These are phyloP conservation scores for Calonectria pauciramosa DNA, from an alignment of 2,329 filamentous ascomycete genomes.

Conservation along the genomic window DNA sequence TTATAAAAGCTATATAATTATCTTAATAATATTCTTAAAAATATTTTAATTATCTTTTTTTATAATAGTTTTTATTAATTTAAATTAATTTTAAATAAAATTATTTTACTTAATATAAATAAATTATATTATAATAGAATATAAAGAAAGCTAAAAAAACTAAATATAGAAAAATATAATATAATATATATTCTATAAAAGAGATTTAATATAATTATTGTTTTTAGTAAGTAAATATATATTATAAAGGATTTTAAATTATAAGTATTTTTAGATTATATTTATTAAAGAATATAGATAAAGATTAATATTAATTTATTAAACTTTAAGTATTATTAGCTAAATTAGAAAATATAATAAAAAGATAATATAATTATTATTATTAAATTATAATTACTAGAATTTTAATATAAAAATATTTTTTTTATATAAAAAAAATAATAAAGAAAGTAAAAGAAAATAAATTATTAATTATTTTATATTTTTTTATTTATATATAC, in stretches of 20 bases:
- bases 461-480: too few relatives aligned
- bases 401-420: neutral
- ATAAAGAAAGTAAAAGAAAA: neutral
- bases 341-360: neutral
- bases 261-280: neutral
- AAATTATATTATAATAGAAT: neutral
- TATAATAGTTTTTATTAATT: too few relatives aligned
- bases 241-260: neutral
- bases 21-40: neutral
- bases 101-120: neutral
- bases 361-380: neutral
- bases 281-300: neutral
- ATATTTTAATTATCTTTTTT: neutral
- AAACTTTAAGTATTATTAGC: neutral
- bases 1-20: neutral
- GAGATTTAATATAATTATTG: neutral
- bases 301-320: neutral
- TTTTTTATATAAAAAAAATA: neutral
- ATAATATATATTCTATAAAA: neutral
- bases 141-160: neutral
- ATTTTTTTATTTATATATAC: too few relatives aligned
- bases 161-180: neutral
- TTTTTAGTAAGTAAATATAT: neutral
- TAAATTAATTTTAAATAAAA: neutral
- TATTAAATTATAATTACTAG: neutral